Evolutionary conservation across 257 asterid genomes (phyloP).

Genomic region (Capsicum baccatum): DNA sequence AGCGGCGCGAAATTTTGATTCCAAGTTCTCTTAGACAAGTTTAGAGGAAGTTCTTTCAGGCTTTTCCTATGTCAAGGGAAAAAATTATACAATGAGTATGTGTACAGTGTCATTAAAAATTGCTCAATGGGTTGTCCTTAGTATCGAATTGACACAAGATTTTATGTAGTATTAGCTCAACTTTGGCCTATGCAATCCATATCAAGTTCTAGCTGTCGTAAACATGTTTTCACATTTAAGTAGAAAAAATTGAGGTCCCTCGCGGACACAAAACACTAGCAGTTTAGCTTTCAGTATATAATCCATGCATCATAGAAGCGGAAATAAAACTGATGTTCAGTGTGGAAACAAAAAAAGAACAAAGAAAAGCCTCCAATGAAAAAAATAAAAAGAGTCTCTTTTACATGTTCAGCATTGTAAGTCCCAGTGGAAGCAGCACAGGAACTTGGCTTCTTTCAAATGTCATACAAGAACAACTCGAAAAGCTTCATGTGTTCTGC

Average conservation of each 20-base stretch:
- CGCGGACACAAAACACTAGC: neutral
- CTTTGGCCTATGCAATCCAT: no score
- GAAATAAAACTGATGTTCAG: conserved; percentile 16
- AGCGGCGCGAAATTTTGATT: neutral
- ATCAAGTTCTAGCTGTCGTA: neutral
- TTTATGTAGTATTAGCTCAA: no score
- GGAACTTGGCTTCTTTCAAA: conserved; percentile 38
- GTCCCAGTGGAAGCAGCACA: neutral
- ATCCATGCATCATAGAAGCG: conserved; percentile 15
- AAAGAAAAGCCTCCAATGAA: neutral
- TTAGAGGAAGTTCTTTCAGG: neutral
- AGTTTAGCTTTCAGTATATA: neutral
- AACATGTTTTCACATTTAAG: neutral
- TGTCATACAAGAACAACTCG: conserved; percentile 66
- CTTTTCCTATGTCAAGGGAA: neutral
- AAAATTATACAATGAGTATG: neutral
- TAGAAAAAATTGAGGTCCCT: neutral
- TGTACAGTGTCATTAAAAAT: neutral
- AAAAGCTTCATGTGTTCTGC: conserved; percentile 78
- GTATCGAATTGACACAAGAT: no score
- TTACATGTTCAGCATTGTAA: neutral
- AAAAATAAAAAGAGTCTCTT: conserved; percentile 16
- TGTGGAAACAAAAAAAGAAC: neutral
- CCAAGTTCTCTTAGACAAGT: neutral
- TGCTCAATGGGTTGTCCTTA: neutral